Percentiles rank a stretch among this genome's conserved stretches.
Conservation (phyloP, 768 basidiomycete species). For the Psilocybe cubensis region DNA sequence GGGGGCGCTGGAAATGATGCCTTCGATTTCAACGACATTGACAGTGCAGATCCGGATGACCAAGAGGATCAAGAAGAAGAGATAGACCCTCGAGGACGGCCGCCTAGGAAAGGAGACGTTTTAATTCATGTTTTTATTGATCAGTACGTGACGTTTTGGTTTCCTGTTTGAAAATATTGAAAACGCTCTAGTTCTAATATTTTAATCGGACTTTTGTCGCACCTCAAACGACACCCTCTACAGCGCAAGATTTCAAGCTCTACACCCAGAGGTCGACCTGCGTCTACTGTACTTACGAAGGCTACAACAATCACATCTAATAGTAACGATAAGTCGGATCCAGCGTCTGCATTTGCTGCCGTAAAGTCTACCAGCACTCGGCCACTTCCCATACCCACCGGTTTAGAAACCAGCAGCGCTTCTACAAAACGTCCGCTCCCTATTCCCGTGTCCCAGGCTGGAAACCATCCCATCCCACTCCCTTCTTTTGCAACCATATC, state of each 20-base stretch:
- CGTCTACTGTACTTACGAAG: slow-evolving; percentile 18
- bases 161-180: slow-evolving; percentile 10
- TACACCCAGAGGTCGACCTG: slow-evolving; percentile 15
- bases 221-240: slow-evolving; percentile 51
- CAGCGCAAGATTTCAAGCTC: slow-evolving; percentile 10
- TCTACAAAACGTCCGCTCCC: slow-evolving; percentile 2
- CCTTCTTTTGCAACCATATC: slow-evolving; percentile 45
- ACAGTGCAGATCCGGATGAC: neutral
- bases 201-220: slow-evolving; percentile 78
- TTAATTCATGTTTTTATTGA: slow-evolving; percentile 58
- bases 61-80: slow-evolving; percentile 26
- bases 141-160: slow-evolving; percentile 46
- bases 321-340: slow-evolving; percentile 10
- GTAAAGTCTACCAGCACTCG: slow-evolving; percentile 22
- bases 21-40: slow-evolving; percentile 13
- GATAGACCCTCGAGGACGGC: slow-evolving; percentile 38
- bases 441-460: slow-evolving; percentile 7
- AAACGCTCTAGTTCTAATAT: slow-evolving; percentile 78
- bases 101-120: slow-evolving; percentile 33
- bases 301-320: slow-evolving; percentile 8
- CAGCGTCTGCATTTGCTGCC: slow-evolving; percentile 22
- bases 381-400: slow-evolving; percentile 23
- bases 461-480: slow-evolving; percentile 34
- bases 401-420: slow-evolving; percentile 4
- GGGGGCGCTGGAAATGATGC: slow-evolving; percentile 20